A percentile compares a stretch with the other conserved stretches of the same genome.
Conservation (phyloP, 2,329 filamentous ascomycete genomes). For the Rhynchosporium secalis region DNA sequence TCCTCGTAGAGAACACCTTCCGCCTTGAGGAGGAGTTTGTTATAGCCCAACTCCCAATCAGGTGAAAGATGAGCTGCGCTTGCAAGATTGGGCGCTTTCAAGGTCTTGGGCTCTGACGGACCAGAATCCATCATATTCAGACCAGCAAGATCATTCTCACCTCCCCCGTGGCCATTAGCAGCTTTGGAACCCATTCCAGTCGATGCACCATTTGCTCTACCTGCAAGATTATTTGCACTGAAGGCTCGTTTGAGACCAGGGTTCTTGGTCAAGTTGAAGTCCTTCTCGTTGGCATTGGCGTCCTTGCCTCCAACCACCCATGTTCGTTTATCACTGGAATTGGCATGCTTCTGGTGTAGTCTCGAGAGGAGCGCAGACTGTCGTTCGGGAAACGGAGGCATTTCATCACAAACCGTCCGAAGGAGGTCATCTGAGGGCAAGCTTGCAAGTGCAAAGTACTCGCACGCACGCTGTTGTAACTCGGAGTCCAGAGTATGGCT, state of each 20-base stretch:
- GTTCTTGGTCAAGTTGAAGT: conserved; percentile 78
- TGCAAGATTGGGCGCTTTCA: conserved; percentile 79
- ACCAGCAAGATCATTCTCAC: conserved; percentile 70
- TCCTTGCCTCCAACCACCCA: conserved; percentile 98
- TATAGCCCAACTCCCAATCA: conserved; percentile 90
- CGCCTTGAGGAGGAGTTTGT: conserved; percentile 72
- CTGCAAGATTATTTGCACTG: conserved; percentile 52
- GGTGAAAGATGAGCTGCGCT: conserved; percentile 91
- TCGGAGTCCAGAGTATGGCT: conserved; percentile 95
- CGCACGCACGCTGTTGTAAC: conserved; percentile 92
- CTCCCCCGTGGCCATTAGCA: conserved; percentile 52
- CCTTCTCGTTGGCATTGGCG: conserved; percentile 78
- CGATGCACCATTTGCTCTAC: conserved; percentile 45
- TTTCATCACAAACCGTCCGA: conserved; percentile 93
- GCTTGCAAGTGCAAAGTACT: conserved; percentile 84
- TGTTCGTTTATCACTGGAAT: conserved; percentile 90
- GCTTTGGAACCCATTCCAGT: conserved; percentile 51
- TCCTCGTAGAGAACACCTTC: conserved; percentile 96
- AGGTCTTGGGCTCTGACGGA: conserved; percentile 55
- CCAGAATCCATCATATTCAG: conserved; percentile 71
- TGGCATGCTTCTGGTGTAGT: conserved; percentile 90
- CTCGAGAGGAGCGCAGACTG: conserved; percentile 89
- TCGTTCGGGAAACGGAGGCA: conserved; percentile 96
- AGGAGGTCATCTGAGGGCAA: conserved; percentile 88
- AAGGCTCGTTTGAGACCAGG: conserved; percentile 85